phyloP scores from a whole-genome alignment of 176 grass and related monocot genomes.

The Luzula sylvatica region DNA sequence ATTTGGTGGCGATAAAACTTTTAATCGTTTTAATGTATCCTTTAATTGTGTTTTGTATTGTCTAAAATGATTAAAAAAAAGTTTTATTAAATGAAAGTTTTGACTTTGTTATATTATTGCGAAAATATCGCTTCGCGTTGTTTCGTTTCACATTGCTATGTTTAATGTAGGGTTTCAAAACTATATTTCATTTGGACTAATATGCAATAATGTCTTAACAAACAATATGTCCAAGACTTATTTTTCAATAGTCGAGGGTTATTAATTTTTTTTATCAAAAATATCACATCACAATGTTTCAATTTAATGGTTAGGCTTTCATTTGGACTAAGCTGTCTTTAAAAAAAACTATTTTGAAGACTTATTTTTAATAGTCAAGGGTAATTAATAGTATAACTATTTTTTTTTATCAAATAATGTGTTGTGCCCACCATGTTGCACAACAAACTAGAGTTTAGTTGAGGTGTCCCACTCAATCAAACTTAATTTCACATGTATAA shows the following conservation, averaged over 20 bases:
- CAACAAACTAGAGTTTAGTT: too few relatives aligned
- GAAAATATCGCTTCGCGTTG: slow-evolving; percentile 1
- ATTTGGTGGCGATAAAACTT: neutral
- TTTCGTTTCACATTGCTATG: neutral
- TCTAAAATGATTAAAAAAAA: neutral
- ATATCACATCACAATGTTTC: neutral
- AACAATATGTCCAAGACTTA: too few relatives aligned
- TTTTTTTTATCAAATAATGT: neutral
- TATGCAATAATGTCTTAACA: neutral
- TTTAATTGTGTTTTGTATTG: slow-evolving; percentile 3
- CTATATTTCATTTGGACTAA: neutral
- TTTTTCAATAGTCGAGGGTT: too few relatives aligned
- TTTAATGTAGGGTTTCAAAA: neutral
- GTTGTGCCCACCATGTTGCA: too few relatives aligned
- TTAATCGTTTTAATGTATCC: neutral
- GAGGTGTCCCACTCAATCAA: too few relatives aligned
- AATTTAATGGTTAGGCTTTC: too few relatives aligned
- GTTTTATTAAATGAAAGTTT: slow-evolving; percentile 2
- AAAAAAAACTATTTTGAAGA: too few relatives aligned
- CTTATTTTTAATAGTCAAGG: neutral
- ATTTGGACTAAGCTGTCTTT: too few relatives aligned
- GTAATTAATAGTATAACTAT: neutral
- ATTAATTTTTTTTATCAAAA: too few relatives aligned
- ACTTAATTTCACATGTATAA: too few relatives aligned
- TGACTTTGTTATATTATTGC: neutral